A percentile compares a stretch with the other conserved stretches of the same genome.
These are phyloP conservation scores for Aureobasidium sp. DNA, from an alignment of 2,329 filamentous ascomycete genomes.

Conservation along the genomic window DNA sequence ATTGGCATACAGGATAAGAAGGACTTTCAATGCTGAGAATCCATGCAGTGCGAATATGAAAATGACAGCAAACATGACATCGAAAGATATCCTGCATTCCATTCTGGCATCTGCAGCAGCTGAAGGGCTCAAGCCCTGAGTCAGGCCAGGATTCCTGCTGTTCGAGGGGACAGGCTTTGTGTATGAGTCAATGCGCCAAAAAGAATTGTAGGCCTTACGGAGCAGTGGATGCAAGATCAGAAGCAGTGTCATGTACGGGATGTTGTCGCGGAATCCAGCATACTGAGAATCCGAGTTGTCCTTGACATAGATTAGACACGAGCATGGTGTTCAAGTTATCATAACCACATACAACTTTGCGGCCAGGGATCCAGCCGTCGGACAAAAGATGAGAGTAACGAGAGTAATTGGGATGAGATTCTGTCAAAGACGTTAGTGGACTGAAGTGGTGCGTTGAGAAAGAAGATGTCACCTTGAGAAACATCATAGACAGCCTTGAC, in stretches of 20 bases:
- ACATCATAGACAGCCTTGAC: slow-evolving; percentile 83
- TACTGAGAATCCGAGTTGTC: slow-evolving; percentile 91
- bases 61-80: slow-evolving; percentile 70
- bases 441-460: slow-evolving; percentile 23
- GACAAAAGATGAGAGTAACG: slow-evolving; percentile 66
- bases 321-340: not conserved
- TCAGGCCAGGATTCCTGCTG: slow-evolving; percentile 27
- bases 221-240: slow-evolving; percentile 73
- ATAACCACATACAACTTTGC: slow-evolving; percentile 64
- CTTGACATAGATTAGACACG: slow-evolving; percentile 36
- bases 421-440: slow-evolving; percentile 38
- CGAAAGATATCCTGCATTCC: slow-evolving; percentile 69
- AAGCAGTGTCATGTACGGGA: slow-evolving; percentile 71
- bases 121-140: slow-evolving; percentile 37
- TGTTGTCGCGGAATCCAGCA: slow-evolving; percentile 72
- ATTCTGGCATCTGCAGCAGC: slow-evolving; percentile 47
- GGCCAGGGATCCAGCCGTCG: slow-evolving; percentile 84
- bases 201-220: slow-evolving; percentile 61
- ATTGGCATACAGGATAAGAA: slow-evolving; percentile 73
- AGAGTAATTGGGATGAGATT: slow-evolving; percentile 70
- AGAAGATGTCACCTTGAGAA: slow-evolving; percentile 59
- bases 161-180: slow-evolving; percentile 36
- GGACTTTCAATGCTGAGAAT: slow-evolving; percentile 73
- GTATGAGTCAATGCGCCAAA: slow-evolving; percentile 38
- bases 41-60: slow-evolving; percentile 79